Evolutionary conservation across 257 asterid genomes (phyloP).

Genomic region (Solanum virginianum): DNA sequence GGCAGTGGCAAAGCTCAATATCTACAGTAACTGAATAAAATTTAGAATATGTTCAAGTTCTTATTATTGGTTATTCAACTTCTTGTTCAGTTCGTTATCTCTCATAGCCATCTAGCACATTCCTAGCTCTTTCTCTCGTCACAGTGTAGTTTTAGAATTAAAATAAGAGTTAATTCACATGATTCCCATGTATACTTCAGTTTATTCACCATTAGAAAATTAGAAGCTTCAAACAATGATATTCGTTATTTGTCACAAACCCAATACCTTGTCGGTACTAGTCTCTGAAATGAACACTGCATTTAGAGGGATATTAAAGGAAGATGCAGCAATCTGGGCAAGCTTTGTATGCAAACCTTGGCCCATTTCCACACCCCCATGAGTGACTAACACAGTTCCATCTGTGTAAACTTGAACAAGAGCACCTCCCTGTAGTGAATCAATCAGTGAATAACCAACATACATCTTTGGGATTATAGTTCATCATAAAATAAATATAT

Average conservation of each 20-base stretch:
- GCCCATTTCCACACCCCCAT: slow-evolving; percentile 99
- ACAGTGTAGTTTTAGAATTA: neutral
- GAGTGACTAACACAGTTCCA: slow-evolving; percentile 94
- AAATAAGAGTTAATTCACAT: neutral
- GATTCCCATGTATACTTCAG: neutral
- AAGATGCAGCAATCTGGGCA: slow-evolving; percentile 92
- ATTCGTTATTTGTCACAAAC: neutral
- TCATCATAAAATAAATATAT: neutral
- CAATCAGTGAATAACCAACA: neutral
- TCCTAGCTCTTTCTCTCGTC: neutral
- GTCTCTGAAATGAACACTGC: slow-evolving; percentile 93
- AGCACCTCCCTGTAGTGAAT: slow-evolving; percentile 70
- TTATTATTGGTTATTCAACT: neutral
- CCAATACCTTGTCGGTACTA: slow-evolving; percentile 84
- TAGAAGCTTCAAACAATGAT: neutral
- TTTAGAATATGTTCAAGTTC: neutral
- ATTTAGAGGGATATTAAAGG: slow-evolving; percentile 73
- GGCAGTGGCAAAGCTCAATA: neutral
- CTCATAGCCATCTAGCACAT: neutral
- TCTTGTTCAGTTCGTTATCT: neutral
- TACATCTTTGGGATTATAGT: neutral
- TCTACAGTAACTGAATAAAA: neutral
- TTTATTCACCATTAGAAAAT: neutral
- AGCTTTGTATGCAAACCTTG: slow-evolving; percentile 97
- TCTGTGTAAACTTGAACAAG: slow-evolving; percentile 94